Conservation (phyloP, 495 filamentous ascomycete genomes). For the Trichoderma orchidacearum region DNA sequence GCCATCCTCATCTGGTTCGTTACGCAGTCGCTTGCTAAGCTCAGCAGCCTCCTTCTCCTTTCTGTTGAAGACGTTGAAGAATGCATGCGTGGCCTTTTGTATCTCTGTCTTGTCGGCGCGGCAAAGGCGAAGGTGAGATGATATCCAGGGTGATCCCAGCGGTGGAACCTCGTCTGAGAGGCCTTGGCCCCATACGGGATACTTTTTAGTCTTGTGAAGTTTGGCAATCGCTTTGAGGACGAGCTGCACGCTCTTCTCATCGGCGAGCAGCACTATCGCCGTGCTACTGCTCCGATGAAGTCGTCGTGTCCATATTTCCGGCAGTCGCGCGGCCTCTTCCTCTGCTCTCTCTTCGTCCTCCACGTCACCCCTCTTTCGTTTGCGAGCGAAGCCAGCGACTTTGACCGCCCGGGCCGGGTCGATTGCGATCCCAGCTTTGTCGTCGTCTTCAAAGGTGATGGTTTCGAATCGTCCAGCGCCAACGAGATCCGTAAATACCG, state of each 20-base stretch:
- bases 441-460: conserved; percentile 52
- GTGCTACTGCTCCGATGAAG: conserved; percentile 59
- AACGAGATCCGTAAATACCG: conserved; percentile 55
- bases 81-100: conserved; percentile 62
- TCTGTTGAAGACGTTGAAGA: conserved; percentile 58
- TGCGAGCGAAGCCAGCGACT: conserved; percentile 32
- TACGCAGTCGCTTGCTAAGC: conserved; percentile 46
- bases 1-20: conserved; percentile 84
- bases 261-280: conserved; percentile 72
- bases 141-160: conserved; percentile 50
- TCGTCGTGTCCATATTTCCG: conserved; percentile 62
- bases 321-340: conserved; percentile 39
- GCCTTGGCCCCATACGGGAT: conserved; percentile 52
- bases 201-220: conserved; percentile 39
- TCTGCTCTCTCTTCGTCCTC: conserved; percentile 35
- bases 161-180: conserved; percentile 35
- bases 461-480: conserved; percentile 63
- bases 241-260: conserved; percentile 56
- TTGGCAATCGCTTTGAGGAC: conserved; percentile 61
- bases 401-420: conserved; percentile 26
- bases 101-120: conserved; percentile 54
- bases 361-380: conserved; percentile 48
- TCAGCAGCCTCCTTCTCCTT: conserved; percentile 53
- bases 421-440: conserved; percentile 13
- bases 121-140: conserved; percentile 46